Evolutionary conservation across 805 yeast genomes (phyloP).

Genomic region (Naumovozyma dairenensis): DNA sequence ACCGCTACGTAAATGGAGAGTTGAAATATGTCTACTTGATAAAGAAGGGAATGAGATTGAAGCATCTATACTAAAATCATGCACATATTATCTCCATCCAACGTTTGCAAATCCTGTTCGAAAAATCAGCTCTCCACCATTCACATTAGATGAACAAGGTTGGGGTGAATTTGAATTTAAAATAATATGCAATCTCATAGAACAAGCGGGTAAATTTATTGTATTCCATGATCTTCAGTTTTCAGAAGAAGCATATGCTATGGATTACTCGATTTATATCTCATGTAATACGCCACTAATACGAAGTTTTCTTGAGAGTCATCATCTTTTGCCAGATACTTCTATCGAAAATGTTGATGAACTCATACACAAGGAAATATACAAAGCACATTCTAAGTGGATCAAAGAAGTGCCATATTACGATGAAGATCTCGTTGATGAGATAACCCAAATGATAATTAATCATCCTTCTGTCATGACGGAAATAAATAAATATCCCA

Average conservation of each 20-base stretch:
- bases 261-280: constrained; percentile 63
- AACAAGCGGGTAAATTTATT: constrained; percentile 73
- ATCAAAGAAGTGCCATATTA: constrained; percentile 7
- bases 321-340: constrained; percentile 62
- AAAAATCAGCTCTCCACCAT: constrained; percentile 66
- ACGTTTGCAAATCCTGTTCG: constrained; percentile 81
- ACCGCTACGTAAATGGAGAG: constrained; percentile 87
- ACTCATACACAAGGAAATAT: constrained; percentile 26
- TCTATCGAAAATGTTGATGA: constrained; percentile 28
- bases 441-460: constrained; percentile 16
- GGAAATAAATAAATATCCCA: constrained; percentile 14
- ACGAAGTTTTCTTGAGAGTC: constrained; percentile 53
- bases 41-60: constrained; percentile 69
- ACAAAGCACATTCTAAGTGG: constrained; percentile 2
- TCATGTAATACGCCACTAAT: constrained; percentile 64
- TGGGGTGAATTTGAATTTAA: constrained; percentile 96
- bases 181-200: constrained; percentile 59
- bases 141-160: constrained; percentile 77
- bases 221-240: constrained; percentile 80
- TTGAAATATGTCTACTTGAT: constrained; percentile 63
- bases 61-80: constrained; percentile 74
- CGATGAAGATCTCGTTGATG: constrained; percentile 15
- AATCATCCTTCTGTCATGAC: constrained; percentile 18
- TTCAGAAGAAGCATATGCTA: constrained; percentile 56
- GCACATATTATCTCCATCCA: constrained; percentile 84